A percentile compares a stretch with the other conserved stretches of the same genome.
phyloP scores from a whole-genome alignment of 2,329 filamentous ascomycete species.

The Ceratocystis ficicola region DNA sequence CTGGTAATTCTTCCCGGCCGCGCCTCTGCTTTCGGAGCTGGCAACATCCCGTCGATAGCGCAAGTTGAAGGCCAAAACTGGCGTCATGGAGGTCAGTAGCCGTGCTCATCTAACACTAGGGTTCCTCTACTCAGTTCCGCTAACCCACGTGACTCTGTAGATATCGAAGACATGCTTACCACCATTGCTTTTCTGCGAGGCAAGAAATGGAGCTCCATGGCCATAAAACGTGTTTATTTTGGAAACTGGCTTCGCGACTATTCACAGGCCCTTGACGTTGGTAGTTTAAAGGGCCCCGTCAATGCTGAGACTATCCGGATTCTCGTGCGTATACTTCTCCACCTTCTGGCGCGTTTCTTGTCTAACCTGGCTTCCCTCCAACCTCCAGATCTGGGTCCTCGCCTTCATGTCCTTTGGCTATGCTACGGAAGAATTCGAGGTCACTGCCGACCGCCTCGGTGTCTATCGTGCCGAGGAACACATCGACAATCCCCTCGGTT shows the following conservation, averaged over 20 bases:
- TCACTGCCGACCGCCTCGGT: slow-evolving; percentile 62
- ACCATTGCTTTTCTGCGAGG: slow-evolving; percentile 64
- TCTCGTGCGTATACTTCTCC: slow-evolving; percentile 35
- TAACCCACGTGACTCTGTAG: slow-evolving; percentile 29
- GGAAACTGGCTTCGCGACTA: slow-evolving; percentile 83
- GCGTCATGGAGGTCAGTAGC: slow-evolving; percentile 48
- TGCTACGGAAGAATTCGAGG: slow-evolving; percentile 68
- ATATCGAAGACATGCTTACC: slow-evolving; percentile 73
- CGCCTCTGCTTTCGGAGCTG: slow-evolving; percentile 53
- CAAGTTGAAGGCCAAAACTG: slow-evolving; percentile 56
- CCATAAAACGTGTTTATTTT: slow-evolving; percentile 69
- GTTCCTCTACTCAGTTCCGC: neutral
- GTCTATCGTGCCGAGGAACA: slow-evolving; percentile 63
- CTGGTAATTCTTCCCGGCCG: slow-evolving; percentile 46
- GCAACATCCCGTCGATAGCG: slow-evolving; percentile 56
- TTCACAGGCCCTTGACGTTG: slow-evolving; percentile 70
- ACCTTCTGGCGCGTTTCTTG: neutral
- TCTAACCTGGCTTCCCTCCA: neutral
- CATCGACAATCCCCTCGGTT: slow-evolving; percentile 66
- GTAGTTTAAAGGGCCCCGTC: slow-evolving; percentile 59
- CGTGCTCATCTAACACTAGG: neutral
- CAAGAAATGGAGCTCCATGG: slow-evolving; percentile 73
- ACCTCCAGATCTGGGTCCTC: slow-evolving; percentile 38
- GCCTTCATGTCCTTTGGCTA: slow-evolving; percentile 60
- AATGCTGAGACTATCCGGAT: slow-evolving; percentile 68